These are phyloP conservation scores for Pichia kluyveri DNA, from an alignment of 805 yeast species.

Conservation along the genomic window DNA sequence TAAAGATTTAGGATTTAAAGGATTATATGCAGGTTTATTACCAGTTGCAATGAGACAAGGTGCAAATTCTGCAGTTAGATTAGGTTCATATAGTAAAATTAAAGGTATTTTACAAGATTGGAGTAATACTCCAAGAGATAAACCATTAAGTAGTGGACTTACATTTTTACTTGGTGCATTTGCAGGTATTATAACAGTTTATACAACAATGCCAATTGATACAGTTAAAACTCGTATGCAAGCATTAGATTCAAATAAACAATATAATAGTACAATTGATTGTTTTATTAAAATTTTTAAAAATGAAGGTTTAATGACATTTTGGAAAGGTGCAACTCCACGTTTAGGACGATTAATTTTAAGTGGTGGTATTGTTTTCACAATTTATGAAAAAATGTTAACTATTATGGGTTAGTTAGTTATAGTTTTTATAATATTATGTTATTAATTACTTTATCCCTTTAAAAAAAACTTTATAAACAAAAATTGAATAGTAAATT, in stretches of 20 bases:
- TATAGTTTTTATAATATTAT: not conserved
- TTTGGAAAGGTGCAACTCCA: constrained; percentile 99
- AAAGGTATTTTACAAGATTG: constrained; percentile 70
- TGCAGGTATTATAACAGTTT: constrained; percentile 85
- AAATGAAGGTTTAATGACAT: constrained; percentile 83
- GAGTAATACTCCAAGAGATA: constrained; percentile 53
- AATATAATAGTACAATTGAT: constrained; percentile 67
- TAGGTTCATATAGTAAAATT: constrained; percentile 87
- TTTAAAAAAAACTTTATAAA: too few relatives aligned
- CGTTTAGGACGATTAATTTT: constrained; percentile 84
- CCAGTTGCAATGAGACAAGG: constrained; percentile 97
- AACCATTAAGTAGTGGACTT: constrained; percentile 66
- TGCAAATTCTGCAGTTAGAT: constrained; percentile 87
- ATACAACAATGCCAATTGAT: constrained; percentile 91
- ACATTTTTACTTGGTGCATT: constrained; percentile 87
- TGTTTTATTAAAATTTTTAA: constrained; percentile 74
- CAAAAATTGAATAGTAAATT: too few relatives aligned
- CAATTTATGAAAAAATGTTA: constrained; percentile 88
- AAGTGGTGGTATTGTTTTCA: constrained; percentile 96
- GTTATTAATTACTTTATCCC: too few relatives aligned
- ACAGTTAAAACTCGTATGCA: constrained; percentile 98
- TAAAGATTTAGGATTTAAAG: constrained; percentile 71
- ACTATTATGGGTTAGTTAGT: constrained; percentile 37
- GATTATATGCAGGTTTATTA: constrained; percentile 79
- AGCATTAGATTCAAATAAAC: constrained; percentile 65